Evolutionary conservation across 257 asterid species (phyloP).

Genomic region (Solanum chaucha): DNA sequence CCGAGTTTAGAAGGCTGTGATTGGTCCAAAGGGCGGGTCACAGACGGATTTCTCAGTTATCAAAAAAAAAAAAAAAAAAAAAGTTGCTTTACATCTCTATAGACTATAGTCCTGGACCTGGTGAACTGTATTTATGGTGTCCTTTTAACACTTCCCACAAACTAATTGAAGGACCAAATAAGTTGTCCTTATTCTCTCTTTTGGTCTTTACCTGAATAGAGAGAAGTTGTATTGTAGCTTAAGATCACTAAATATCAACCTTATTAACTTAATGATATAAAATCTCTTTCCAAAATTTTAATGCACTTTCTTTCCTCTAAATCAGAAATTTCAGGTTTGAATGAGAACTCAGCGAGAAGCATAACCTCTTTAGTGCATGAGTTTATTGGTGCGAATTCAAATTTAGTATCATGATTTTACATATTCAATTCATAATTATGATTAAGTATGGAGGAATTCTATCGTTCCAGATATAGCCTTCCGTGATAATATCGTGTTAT

Average conservation of each 20-base stretch:
- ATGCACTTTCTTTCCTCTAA: not conserved
- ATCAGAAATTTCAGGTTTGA: not conserved
- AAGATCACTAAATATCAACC: not conserved
- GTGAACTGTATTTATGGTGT: not conserved
- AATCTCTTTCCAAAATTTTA: too few species aligned
- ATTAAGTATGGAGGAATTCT: too few species aligned
- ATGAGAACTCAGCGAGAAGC: not conserved
- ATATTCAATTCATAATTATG: not conserved
- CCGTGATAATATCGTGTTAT: too few species aligned
- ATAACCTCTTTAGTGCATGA: not conserved
- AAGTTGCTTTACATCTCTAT: not conserved
- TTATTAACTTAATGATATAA: too few species aligned
- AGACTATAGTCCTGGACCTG: not conserved
- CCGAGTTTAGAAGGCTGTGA: too few species aligned
- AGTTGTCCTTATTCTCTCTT: not conserved
- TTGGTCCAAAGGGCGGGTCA: too few species aligned
- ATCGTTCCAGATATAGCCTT: too few species aligned
- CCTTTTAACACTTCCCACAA: not conserved
- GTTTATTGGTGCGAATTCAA: too few species aligned
- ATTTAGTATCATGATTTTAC: not conserved
- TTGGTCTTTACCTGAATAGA: not conserved
- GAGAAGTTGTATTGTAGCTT: not conserved
- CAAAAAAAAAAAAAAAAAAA: too few species aligned
- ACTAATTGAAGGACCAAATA: not conserved
- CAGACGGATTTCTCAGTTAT: too few species aligned